Evolutionary conservation across 495 filamentous ascomycete genomes (phyloP).

Genomic region (Neurospora sp.): DNA sequence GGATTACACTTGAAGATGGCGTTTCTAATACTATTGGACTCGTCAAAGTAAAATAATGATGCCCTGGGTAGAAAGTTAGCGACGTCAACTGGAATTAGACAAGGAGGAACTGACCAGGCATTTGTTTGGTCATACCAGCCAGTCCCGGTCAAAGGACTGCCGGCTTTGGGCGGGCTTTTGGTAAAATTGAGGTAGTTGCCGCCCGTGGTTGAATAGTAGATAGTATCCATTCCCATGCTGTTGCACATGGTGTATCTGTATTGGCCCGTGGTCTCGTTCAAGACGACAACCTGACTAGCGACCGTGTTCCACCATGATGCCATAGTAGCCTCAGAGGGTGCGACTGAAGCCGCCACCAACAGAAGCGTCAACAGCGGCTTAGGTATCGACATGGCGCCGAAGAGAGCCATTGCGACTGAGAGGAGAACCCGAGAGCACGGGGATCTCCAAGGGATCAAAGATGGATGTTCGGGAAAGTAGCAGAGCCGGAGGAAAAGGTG

Average conservation of each 20-base stretch:
- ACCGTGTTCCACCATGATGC: constrained; percentile 23
- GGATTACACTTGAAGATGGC: constrained; percentile 22
- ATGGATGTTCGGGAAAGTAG: background rate
- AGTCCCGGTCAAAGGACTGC: constrained; percentile 24
- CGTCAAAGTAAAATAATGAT: constrained; percentile 23
- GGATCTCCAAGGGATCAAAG: background rate
- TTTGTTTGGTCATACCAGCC: constrained; percentile 18
- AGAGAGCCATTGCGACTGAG: background rate
- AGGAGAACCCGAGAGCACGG: background rate
- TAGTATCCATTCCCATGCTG: constrained; percentile 8
- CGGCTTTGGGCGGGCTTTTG: constrained; percentile 13
- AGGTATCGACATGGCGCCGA: constrained; percentile 6
- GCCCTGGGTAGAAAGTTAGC: constrained; percentile 10
- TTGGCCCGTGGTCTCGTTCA: constrained; percentile 21
- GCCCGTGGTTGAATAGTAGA: constrained; percentile 18
- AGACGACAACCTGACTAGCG: constrained; percentile 25
- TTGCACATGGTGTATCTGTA: constrained; percentile 30
- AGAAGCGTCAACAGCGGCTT: constrained; percentile 10
- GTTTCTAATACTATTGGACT: constrained; percentile 16
- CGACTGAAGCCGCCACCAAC: constrained; percentile 12
- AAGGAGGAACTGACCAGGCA: constrained; percentile 10
- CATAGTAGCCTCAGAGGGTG: constrained; percentile 16
- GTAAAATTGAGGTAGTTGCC: constrained; percentile 8
- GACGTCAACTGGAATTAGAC: background rate
- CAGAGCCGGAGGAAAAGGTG: background rate